Conservation (phyloP, 2,329 filamentous ascomycete genomes). For the Cercospora canescens region DNA sequence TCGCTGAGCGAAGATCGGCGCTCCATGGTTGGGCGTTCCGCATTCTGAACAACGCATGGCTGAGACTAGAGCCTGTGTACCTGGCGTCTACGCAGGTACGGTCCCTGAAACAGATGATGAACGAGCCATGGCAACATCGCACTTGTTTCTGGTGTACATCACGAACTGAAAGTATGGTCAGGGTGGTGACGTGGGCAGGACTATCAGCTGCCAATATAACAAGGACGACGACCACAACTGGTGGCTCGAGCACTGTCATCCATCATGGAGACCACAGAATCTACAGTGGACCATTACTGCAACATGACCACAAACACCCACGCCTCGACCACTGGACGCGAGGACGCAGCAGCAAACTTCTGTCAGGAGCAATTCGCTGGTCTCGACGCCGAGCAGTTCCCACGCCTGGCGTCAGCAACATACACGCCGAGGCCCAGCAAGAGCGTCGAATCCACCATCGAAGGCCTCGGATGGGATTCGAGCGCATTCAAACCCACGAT, state of each 20-base stretch:
- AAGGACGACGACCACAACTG: neutral
- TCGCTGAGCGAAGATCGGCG: neutral
- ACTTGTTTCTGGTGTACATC: neutral
- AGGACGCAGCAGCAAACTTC: neutral
- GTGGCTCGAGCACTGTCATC: neutral
- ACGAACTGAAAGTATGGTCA: neutral
- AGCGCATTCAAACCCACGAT: conserved; percentile 16
- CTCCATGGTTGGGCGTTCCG: neutral
- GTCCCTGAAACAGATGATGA: neutral
- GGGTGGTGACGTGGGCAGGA: neutral
- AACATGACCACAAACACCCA: neutral
- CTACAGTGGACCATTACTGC: neutral
- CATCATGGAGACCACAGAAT: neutral
- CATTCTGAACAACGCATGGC: neutral
- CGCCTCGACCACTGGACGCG: neutral
- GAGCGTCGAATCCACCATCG: conserved; percentile 28
- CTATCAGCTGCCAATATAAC: neutral
- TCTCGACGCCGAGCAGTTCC: conserved; percentile 38
- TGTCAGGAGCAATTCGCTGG: conserved; percentile 37
- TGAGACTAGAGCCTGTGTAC: neutral
- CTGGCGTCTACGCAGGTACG: neutral
- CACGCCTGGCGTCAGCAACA: conserved; percentile 30
- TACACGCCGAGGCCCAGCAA: conserved; percentile 29
- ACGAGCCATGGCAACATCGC: neutral
- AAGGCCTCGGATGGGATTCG: conserved; percentile 13